phyloP scores from a whole-genome alignment of 176 grass and related monocot species.

The Coix lacrymajobi region DNA sequence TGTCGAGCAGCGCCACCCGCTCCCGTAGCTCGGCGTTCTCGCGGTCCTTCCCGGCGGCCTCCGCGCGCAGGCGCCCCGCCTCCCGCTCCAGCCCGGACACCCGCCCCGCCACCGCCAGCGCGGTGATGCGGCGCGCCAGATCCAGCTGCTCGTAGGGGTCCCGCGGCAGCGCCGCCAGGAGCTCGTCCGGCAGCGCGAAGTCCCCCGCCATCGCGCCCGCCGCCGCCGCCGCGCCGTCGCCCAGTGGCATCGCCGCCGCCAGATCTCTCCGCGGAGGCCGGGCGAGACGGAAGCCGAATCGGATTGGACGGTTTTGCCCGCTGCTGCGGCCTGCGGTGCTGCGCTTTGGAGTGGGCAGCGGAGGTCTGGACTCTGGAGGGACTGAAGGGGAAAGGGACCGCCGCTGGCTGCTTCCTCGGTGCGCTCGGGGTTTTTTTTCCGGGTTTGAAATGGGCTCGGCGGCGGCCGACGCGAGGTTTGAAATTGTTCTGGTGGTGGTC shows the following conservation, averaged over 20 bases:
- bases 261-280: not conserved
- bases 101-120: constrained; percentile 73
- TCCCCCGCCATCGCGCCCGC: not conserved
- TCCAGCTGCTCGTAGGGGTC: constrained; percentile 89
- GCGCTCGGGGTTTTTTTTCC: constrained; percentile 14
- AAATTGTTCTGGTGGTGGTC: constrained; percentile 10
- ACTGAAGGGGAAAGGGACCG: constrained; percentile 12
- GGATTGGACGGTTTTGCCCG: constrained; percentile 26
- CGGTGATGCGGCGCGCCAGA: constrained; percentile 85
- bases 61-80: constrained; percentile 52
- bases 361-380: not conserved
- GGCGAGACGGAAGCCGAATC: not conserved
- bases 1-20: constrained; percentile 58
- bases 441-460: constrained; percentile 49
- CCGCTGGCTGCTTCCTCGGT: constrained; percentile 16
- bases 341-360: not conserved
- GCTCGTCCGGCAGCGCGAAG: constrained; percentile 61
- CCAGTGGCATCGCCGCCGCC: constrained; percentile 23
- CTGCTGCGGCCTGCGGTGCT: not conserved
- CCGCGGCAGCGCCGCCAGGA: constrained; percentile 73
- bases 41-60: constrained; percentile 49
- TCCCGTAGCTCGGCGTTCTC: constrained; percentile 69
- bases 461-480: constrained; percentile 43
- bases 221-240: constrained; percentile 14
- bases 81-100: constrained; percentile 73